These are phyloP conservation scores for Ophiostoma fasciatum DNA, from an alignment of 2,329 filamentous ascomycete species.

Conservation along the genomic window DNA sequence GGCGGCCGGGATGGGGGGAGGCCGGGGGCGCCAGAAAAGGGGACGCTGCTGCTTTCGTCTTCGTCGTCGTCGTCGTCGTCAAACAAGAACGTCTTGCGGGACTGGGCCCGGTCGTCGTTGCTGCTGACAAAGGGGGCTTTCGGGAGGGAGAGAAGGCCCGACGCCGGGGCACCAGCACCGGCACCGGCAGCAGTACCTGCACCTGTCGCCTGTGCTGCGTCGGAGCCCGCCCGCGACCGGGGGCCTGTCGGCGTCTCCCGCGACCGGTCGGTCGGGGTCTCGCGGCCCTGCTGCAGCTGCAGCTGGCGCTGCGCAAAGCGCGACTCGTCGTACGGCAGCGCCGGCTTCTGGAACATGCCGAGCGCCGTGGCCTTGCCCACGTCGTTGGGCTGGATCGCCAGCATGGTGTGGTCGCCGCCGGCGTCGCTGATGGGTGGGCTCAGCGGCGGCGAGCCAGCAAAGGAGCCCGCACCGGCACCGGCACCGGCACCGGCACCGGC, in stretches of 20 bases:
- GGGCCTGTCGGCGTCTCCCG: no score
- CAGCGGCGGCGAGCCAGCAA: constrained; percentile 30
- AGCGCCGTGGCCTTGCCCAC: constrained; percentile 65
- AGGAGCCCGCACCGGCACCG: no score
- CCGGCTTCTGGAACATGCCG: constrained; percentile 51
- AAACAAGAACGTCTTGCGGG: constrained; percentile 25
- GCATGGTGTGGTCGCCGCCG: constrained; percentile 43
- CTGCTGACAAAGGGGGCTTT: constrained; percentile 18
- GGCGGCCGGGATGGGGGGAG: no score
- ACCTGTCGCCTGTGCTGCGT: no score
- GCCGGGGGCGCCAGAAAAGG: no score
- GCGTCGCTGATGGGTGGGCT: constrained; percentile 59
- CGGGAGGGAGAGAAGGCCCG: constrained; percentile 28
- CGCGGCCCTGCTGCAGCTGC: constrained; percentile 63
- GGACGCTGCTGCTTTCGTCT: constrained; percentile 6
- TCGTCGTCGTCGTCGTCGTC: constrained; percentile 26
- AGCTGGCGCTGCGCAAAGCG: constrained; percentile 71
- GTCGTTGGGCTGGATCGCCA: constrained; percentile 61
- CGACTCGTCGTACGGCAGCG: constrained; percentile 65
- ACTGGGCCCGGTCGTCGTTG: constrained; percentile 18
- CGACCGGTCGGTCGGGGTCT: constrained; percentile 40
- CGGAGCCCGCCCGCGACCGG: no score
- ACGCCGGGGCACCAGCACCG: neutral
- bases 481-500: no score
- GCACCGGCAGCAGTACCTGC: no score